Percentiles rank a stretch among this genome's conserved stretches.
Conservation (phyloP, 2,329 filamentous ascomycete species). For the Alternaria sp. region DNA sequence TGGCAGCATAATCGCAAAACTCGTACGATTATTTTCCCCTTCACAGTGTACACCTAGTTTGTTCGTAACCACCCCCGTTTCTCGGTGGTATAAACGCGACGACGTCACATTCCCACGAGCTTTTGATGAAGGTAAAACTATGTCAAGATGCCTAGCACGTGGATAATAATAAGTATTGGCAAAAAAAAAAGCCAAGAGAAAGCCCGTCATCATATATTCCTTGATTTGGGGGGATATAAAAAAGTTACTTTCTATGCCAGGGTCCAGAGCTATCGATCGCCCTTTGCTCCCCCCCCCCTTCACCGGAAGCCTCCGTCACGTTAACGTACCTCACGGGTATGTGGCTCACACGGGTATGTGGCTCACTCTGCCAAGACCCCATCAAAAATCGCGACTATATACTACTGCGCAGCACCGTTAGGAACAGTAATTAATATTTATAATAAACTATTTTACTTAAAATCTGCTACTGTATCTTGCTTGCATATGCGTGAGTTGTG, state of each 20-base stretch:
- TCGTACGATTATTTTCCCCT: neutral
- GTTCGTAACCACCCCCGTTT: neutral
- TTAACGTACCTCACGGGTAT: no score
- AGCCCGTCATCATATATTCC: neutral
- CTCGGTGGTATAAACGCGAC: neutral
- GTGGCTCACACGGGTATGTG: no score
- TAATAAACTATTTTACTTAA: no score
- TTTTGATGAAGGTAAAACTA: neutral
- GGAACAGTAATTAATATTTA: no score
- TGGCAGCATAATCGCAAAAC: neutral
- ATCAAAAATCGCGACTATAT: no score
- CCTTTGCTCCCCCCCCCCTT: neutral
- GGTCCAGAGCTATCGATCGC: neutral
- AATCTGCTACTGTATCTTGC: no score
- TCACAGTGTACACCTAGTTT: neutral
- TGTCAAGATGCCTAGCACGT: neutral
- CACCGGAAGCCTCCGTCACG: constrained; percentile 1
- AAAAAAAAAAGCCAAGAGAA: neutral
- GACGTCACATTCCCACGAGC: neutral
- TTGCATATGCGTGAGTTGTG: no score
- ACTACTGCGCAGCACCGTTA: no score
- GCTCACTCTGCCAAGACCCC: no score
- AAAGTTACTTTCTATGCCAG: neutral
- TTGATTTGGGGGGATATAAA: no score
- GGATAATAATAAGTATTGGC: neutral